Conservation (phyloP, 345 rosid genomes). For the Populus pruinosa region DNA sequence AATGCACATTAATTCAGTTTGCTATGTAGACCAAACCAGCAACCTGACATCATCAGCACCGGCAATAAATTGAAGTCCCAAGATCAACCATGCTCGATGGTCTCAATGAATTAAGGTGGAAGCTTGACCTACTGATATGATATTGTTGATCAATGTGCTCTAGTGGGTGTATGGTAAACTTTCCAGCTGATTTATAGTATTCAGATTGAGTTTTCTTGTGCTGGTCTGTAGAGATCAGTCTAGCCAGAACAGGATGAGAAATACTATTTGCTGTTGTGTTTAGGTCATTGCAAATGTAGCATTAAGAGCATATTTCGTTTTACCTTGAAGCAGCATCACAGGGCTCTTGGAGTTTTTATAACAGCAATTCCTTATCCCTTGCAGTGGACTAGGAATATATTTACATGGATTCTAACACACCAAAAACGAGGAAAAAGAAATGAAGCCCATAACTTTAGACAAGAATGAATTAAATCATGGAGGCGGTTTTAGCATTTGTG, state of each 20-base stretch:
- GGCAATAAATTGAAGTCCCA: background rate
- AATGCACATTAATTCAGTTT: slow-evolving; percentile 11
- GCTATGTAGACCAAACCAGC: slow-evolving; percentile 12
- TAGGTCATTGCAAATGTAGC: background rate
- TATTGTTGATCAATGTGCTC: background rate
- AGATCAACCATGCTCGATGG: background rate
- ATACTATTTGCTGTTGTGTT: background rate
- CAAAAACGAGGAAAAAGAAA: too few relatives aligned
- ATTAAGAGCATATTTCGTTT: too few relatives aligned
- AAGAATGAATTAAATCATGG: too few relatives aligned
- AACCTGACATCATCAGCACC: slow-evolving; percentile 4
- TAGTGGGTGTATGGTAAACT: background rate
- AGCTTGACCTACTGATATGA: too few relatives aligned
- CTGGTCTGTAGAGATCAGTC: background rate
- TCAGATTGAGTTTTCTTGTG: background rate
- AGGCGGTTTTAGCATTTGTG: too few relatives aligned
- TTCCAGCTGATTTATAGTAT: background rate
- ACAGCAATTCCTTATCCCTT: background rate
- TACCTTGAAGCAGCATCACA: too few relatives aligned
- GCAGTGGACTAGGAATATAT: background rate
- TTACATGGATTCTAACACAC: background rate
- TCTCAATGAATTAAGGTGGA: background rate
- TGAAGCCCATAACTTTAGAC: too few relatives aligned
- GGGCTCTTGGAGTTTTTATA: too few relatives aligned
- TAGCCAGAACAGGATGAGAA: background rate